These are phyloP conservation scores for Candida vaughaniae DNA, from an alignment of 805 yeast species.

Conservation along the genomic window DNA sequence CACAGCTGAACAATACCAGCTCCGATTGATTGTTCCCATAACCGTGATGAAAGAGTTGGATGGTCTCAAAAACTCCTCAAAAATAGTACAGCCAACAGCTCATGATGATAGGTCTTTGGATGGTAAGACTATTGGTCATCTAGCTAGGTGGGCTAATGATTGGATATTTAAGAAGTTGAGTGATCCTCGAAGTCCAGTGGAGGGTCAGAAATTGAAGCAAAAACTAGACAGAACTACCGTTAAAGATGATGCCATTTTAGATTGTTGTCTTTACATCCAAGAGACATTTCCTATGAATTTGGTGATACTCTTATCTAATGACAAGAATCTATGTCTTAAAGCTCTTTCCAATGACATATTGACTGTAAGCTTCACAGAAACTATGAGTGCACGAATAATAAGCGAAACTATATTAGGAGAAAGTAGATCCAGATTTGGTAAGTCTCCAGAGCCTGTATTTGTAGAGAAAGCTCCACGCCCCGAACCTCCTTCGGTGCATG, in stretches of 20 bases:
- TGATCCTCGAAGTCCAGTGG: conserved; percentile 45
- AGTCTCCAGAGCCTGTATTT: conserved; percentile 2
- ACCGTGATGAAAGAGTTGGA: conserved; percentile 79
- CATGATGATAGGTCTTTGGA: conserved; percentile 13
- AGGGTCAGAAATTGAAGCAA: conserved; percentile 66
- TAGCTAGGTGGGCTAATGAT: conserved; percentile 71
- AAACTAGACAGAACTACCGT: conserved; percentile 40
- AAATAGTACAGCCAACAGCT: conserved; percentile 9
- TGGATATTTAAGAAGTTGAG: conserved; percentile 73
- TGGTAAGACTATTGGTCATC: conserved; percentile 44
- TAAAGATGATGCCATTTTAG: conserved; percentile 83
- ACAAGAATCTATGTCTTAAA: conserved; percentile 76
- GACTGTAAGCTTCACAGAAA: conserved; percentile 56
- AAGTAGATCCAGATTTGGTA: conserved; percentile 23
- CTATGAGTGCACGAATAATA: conserved; percentile 46
- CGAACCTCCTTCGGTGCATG: neutral
- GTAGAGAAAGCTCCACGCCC: conserved; percentile 2
- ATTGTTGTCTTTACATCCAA: conserved; percentile 72
- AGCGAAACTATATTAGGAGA: conserved; percentile 41
- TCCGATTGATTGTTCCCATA: conserved; percentile 63
- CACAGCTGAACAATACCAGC: conserved; percentile 40
- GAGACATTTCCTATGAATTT: conserved; percentile 28
- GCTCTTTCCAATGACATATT: conserved; percentile 66
- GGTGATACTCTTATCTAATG: conserved; percentile 74
- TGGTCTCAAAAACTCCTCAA: conserved; percentile 58